phyloP scores from a whole-genome alignment of 169 alveolate species.

The Babesia bigemina region DNA sequence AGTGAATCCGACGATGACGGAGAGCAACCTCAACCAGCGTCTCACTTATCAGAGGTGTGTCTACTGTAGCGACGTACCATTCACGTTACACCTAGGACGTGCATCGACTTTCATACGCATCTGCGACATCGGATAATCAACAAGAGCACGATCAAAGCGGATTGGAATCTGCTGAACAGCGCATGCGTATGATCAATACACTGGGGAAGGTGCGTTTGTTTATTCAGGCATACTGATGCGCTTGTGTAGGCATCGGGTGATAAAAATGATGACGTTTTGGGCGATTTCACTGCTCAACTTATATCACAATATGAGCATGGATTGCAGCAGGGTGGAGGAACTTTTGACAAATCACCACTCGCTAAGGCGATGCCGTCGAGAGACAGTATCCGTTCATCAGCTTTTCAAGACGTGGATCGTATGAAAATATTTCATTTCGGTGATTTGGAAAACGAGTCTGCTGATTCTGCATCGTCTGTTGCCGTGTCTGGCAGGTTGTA shows the following conservation, averaged over 20 bases:
- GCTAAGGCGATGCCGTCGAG: not conserved
- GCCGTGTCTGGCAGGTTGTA: constrained; percentile 19
- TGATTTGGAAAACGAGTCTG: not conserved
- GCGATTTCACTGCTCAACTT: constrained; percentile 30
- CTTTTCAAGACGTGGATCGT: not conserved
- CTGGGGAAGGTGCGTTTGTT: constrained; percentile 12
- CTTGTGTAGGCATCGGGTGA: constrained; percentile 2
- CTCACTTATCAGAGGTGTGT: not conserved
- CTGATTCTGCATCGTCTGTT: constrained; percentile 18
- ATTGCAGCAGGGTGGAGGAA: constrained; percentile 6
- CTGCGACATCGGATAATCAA: not conserved
- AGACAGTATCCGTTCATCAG: no score
- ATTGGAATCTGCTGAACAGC: constrained; percentile 32
- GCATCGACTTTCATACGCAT: not conserved
- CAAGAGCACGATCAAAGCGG: not conserved
- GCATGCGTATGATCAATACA: constrained; percentile 25
- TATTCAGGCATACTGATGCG: not conserved
- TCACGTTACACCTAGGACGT: not conserved
- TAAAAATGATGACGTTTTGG: constrained; percentile 28
- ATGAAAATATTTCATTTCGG: not conserved
- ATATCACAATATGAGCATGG: constrained; percentile 55
- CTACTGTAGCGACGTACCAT: no score
- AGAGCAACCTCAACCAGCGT: not conserved
- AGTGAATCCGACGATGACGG: constrained; percentile 28
- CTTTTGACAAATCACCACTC: not conserved